Evolutionary conservation across 164 flowering plant genomes (phyloP).

Genomic region (Santalum album): DNA sequence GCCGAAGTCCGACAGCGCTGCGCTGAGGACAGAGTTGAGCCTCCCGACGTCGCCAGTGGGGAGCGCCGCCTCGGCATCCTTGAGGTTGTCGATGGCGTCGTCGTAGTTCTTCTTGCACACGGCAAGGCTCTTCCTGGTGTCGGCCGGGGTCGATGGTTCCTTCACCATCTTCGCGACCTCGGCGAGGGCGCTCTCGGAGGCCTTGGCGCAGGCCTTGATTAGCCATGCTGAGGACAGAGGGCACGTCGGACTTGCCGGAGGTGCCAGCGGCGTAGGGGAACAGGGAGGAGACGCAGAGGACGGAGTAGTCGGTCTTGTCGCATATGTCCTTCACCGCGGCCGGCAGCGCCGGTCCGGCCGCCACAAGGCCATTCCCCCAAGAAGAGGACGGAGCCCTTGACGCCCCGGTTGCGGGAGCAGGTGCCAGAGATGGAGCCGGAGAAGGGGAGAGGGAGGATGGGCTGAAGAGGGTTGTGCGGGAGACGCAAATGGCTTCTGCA

Average conservation of each 20-base stretch:
- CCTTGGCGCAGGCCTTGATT: conserved; percentile 8
- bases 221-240: conserved; percentile 7
- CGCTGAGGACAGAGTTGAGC: conserved; percentile 18
- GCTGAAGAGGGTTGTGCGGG: neutral
- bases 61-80: conserved; percentile 9
- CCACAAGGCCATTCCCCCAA: neutral
- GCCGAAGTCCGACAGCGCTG: conserved; percentile 10
- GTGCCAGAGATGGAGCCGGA: neutral
- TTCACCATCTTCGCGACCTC: neutral
- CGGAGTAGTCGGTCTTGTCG: conserved; percentile 14
- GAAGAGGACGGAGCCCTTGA: neutral
- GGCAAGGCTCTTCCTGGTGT: neutral
- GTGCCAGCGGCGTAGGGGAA: conserved; percentile 9
- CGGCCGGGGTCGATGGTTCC: neutral
- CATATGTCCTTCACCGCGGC: conserved; percentile 15
- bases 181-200: conserved; percentile 2
- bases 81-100: conserved; percentile 10
- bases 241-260: conserved; percentile 7
- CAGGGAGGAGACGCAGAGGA: conserved; percentile 19
- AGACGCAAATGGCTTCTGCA: neutral
- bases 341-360: neutral
- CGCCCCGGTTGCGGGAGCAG: neutral
- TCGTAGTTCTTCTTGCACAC: conserved; percentile 19
- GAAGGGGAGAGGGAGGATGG: neutral
- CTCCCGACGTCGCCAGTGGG: conserved; percentile 6